Evolutionary conservation across 371 early-diverging fungal species (phyloP).

Genomic region (Blastocladiella emersonii): DNA sequence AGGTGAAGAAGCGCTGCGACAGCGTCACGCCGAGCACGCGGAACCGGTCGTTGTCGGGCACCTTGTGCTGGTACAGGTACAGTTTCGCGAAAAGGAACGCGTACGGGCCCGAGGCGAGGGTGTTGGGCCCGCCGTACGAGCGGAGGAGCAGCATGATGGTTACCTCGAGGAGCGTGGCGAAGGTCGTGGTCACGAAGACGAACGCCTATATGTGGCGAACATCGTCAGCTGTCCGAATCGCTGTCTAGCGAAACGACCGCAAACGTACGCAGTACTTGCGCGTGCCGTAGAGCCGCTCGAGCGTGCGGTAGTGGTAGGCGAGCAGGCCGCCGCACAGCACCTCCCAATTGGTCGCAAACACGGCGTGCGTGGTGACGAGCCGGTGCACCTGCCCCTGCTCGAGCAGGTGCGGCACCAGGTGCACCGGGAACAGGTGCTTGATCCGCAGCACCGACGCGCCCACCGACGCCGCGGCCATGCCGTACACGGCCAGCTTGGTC

Average conservation of each 20-base stretch:
- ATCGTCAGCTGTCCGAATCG: neutral
- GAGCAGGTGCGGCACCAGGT: constrained; percentile 46
- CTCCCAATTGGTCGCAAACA: constrained; percentile 48
- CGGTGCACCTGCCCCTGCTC: constrained; percentile 58
- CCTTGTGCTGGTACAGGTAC: constrained; percentile 39
- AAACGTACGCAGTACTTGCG: constrained; percentile 44
- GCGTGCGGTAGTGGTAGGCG: constrained; percentile 46
- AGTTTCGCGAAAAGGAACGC: constrained; percentile 45
- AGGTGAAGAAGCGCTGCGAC: constrained; percentile 46
- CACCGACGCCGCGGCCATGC: constrained; percentile 39
- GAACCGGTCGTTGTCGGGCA: constrained; percentile 46
- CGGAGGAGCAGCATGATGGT: constrained; percentile 31
- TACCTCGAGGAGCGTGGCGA: constrained; percentile 39
- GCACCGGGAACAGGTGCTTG: constrained; percentile 41
- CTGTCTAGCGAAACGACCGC: neutral
- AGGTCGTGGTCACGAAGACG: constrained; percentile 29
- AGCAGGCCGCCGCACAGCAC: constrained; percentile 50
- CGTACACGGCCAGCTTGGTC: constrained; percentile 44
- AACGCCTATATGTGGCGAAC: constrained; percentile 44
- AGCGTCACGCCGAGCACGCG: constrained; percentile 43
- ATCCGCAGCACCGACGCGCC: constrained; percentile 37
- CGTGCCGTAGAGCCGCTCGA: constrained; percentile 59
- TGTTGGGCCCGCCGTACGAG: constrained; percentile 29
- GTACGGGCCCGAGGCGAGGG: constrained; percentile 48
- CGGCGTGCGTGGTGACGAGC: constrained; percentile 37